Percentiles rank a stretch among this genome's conserved stretches.
phyloP scores from a whole-genome alignment of 768 basidiomycete species.

The Epithele typhae region DNA sequence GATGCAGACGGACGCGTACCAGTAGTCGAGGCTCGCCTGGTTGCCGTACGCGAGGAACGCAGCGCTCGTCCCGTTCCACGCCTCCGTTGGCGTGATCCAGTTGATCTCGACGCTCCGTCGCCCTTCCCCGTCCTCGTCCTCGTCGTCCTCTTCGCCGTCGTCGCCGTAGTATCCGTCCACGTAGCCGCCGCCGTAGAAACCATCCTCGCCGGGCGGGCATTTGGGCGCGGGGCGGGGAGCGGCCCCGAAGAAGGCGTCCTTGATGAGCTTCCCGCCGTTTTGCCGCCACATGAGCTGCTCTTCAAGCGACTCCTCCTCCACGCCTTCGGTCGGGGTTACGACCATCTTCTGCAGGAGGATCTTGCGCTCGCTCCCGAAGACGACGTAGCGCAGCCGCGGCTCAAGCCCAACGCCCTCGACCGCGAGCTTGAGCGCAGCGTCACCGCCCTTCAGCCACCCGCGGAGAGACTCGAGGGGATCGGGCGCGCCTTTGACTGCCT shows the following conservation, averaged over 20 bases:
- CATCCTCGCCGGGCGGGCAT: too few species aligned
- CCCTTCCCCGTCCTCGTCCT: neutral
- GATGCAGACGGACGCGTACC: neutral
- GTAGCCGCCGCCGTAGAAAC: too few species aligned
- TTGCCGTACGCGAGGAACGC: neutral
- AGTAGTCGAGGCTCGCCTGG: neutral
- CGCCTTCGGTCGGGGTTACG: neutral
- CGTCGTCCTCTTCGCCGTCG: neutral
- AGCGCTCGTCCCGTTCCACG: neutral
- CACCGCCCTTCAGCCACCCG: neutral
- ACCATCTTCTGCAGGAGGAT: neutral
- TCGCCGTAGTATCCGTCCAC: neutral
- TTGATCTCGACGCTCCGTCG: neutral
- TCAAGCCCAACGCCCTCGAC: neutral
- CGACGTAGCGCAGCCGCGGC: neutral
- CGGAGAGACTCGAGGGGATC: neutral
- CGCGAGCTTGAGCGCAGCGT: neutral
- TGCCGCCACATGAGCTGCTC: too few species aligned
- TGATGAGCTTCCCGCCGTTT: too few species aligned
- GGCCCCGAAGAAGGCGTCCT: too few species aligned
- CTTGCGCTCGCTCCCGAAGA: neutral
- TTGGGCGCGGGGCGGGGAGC: too few species aligned
- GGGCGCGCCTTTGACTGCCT: too few species aligned
- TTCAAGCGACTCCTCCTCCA: too few species aligned
- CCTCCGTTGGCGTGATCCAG: neutral